Evolutionary conservation across 2,329 filamentous ascomycete genomes (phyloP).

Genomic region (Sporothrix luriei): DNA sequence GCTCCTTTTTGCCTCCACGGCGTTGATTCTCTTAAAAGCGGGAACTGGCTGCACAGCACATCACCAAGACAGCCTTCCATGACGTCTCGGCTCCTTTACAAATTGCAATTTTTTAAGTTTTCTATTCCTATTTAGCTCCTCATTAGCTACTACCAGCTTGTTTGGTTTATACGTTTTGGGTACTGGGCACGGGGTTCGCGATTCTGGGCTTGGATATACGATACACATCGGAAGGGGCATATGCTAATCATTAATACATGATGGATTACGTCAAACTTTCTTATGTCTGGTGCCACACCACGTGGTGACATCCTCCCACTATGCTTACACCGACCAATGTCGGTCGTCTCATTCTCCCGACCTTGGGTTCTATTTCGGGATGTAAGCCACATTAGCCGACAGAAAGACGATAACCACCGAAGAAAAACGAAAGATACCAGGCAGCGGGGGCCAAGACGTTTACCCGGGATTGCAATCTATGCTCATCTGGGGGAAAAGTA

Average conservation of each 20-base stretch:
- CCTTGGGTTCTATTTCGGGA: not conserved
- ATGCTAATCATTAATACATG: not conserved
- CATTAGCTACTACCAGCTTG: not conserved
- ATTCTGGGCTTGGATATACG: not conserved
- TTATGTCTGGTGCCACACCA: not conserved
- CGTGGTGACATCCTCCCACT: not conserved
- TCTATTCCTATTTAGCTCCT: not conserved
- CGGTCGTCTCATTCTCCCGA: constrained; percentile 10
- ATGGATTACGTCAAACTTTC: not conserved
- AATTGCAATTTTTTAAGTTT: no score
- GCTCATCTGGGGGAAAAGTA: not conserved
- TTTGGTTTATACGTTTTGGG: not conserved
- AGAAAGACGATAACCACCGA: not conserved
- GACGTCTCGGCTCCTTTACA: not conserved
- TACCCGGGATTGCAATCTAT: constrained; percentile 29
- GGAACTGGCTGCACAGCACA: not conserved
- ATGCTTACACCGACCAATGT: not conserved
- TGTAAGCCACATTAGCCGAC: constrained; percentile 17
- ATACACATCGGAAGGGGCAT: not conserved
- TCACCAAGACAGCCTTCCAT: not conserved
- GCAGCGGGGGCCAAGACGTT: constrained; percentile 6
- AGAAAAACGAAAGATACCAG: not conserved
- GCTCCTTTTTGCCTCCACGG: not conserved
- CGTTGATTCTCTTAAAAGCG: not conserved
- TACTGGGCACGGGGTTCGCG: not conserved